A percentile compares a stretch with the other conserved stretches of the same genome.
Evolutionary conservation across 352 stramenopile genomes (phyloP).

Genomic region (Phytopythium chamaehyphon): DNA sequence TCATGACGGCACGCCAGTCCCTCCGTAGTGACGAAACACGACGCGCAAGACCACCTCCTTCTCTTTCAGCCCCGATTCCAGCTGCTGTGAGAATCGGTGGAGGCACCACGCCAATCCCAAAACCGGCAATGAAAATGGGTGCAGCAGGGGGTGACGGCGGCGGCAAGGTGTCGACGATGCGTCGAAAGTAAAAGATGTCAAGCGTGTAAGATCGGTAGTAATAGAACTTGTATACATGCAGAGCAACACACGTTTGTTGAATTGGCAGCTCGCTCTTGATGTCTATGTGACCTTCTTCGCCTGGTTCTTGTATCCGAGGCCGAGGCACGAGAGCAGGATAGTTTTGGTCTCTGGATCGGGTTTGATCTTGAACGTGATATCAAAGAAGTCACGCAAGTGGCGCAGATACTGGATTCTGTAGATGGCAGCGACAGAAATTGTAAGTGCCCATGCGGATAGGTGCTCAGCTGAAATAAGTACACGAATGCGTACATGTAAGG

Average conservation of each 20-base stretch:
- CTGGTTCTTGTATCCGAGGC: conserved; percentile 95
- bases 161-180: conserved; percentile 58
- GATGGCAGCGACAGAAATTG: too few relatives aligned
- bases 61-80: conserved; percentile 54
- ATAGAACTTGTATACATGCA: neutral
- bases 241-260: conserved; percentile 6
- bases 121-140: conserved; percentile 71
- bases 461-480: too few relatives aligned
- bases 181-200: conserved; percentile 41
- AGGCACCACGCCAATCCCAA: conserved; percentile 51
- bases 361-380: conserved; percentile 93
- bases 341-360: conserved; percentile 84
- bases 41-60: conserved; percentile 25
- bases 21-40: conserved; percentile 25
- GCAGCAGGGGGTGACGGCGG: conserved; percentile 46
- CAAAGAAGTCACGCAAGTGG: conserved; percentile 91
- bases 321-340: conserved; percentile 93
- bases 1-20: conserved; percentile 57
- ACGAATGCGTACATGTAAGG: conserved; percentile 61
- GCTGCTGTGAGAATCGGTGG: conserved; percentile 36
- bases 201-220: conserved; percentile 2
- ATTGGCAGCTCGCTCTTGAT: conserved; percentile 18
- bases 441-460: too few relatives aligned
- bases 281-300: conserved; percentile 93
- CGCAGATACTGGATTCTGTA: conserved; percentile 85